Evolutionary conservation across 495 filamentous ascomycete species (phyloP).

Genomic region (Hyaloscypha finlandica): DNA sequence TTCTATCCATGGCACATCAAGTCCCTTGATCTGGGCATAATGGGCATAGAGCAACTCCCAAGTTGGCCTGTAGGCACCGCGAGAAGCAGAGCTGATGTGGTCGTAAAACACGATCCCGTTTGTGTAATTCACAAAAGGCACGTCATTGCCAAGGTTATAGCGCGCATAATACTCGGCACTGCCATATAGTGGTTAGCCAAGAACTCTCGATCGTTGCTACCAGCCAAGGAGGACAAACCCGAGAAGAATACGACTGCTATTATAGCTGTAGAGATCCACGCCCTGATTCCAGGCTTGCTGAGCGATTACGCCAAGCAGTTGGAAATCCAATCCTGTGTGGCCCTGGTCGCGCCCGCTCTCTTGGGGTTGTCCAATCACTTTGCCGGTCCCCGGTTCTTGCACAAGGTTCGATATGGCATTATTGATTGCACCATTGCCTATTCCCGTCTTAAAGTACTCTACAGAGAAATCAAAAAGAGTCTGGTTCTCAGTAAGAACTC

Average conservation of each 20-base stretch:
- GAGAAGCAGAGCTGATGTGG: slow-evolving; percentile 34
- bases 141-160: slow-evolving; percentile 45
- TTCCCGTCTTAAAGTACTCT: slow-evolving; percentile 42
- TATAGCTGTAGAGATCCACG: slow-evolving; percentile 39
- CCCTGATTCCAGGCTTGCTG: slow-evolving; percentile 47
- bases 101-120: slow-evolving; percentile 40
- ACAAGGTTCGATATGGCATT: slow-evolving; percentile 35
- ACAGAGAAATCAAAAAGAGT: slow-evolving; percentile 38
- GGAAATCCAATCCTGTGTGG: slow-evolving; percentile 41
- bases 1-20: slow-evolving; percentile 40
- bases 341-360: slow-evolving; percentile 51
- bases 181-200: slow-evolving; percentile 3
- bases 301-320: slow-evolving; percentile 41
- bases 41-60: slow-evolving; percentile 46
- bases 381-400: slow-evolving; percentile 16
- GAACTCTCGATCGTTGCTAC: not conserved
- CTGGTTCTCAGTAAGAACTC: slow-evolving; percentile 43
- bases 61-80: slow-evolving; percentile 40
- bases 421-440: slow-evolving; percentile 40
- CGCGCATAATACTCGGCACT: slow-evolving; percentile 46
- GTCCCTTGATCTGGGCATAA: slow-evolving; percentile 40
- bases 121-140: slow-evolving; percentile 43
- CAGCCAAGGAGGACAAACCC: slow-evolving; percentile 31
- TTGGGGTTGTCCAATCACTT: slow-evolving; percentile 42
- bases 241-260: slow-evolving; percentile 40